Conservation (phyloP, 306 rosid species). For the Rosa multiflora region DNA sequence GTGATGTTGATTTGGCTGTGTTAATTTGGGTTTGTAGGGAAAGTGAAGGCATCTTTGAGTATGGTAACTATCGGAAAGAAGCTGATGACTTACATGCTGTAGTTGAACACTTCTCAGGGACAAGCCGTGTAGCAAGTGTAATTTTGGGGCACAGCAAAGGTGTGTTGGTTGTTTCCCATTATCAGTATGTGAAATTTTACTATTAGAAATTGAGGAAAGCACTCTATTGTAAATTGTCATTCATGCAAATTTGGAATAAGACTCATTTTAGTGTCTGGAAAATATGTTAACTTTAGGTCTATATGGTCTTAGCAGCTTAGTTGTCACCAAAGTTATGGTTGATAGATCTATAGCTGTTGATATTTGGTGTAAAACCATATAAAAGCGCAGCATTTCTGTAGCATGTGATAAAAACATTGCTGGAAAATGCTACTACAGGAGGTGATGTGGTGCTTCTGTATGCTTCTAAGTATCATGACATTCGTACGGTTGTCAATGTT, state of each 20-base stretch:
- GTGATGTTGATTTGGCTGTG: conserved; percentile 37
- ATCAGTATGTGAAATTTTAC: not conserved
- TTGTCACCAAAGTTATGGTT: not conserved
- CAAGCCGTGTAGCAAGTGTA: conserved; percentile 43
- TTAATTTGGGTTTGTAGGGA: conserved; percentile 46
- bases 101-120: conserved; percentile 49
- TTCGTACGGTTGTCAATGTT: conserved; percentile 57
- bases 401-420: not conserved
- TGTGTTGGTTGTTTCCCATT: conserved; percentile 22
- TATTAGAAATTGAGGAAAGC: not conserved
- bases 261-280: not conserved
- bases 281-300: not conserved
- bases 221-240: not conserved
- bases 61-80: conserved; percentile 54
- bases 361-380: not conserved
- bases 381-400: not conserved
- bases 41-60: conserved; percentile 74
- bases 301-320: not conserved
- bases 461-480: conserved; percentile 61
- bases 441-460: conserved; percentile 70
- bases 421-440: conserved; percentile 43
- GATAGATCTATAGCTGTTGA: not conserved
- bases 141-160: conserved; percentile 90
- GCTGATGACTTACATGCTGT: conserved; percentile 70
- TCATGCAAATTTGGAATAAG: not conserved